Percentiles rank a stretch among this genome's conserved stretches.
Evolutionary conservation across 495 filamentous ascomycete genomes (phyloP).

Genomic region (Trichocladium uniseriatum): DNA sequence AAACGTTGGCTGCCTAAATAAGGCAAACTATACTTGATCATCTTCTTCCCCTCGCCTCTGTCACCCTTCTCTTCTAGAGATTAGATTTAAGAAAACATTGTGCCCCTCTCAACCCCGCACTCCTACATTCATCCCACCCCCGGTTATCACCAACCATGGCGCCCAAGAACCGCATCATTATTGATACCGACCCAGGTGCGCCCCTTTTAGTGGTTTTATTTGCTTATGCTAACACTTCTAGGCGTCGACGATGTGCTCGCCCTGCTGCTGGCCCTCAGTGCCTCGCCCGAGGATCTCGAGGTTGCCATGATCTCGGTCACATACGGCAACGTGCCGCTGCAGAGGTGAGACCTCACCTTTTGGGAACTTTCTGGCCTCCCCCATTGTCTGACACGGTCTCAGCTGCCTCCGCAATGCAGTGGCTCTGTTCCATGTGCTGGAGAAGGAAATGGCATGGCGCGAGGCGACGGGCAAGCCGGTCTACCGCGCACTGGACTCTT

Average conservation of each 20-base stretch:
- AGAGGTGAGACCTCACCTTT: conserved; percentile 39
- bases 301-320: conserved; percentile 82
- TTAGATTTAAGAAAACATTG: too few species aligned
- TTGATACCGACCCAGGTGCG: conserved; percentile 79
- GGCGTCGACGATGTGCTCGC: conserved; percentile 91
- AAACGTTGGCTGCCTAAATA: too few species aligned
- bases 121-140: background rate
- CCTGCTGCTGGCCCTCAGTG: conserved; percentile 69
- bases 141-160: conserved; percentile 33
- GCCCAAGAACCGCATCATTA: conserved; percentile 68
- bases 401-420: conserved; percentile 87
- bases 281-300: conserved; percentile 77
- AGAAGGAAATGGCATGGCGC: conserved; percentile 83
- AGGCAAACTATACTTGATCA: too few species aligned
- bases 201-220: conserved; percentile 5
- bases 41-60: too few species aligned
- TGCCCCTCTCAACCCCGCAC: conserved; percentile 10
- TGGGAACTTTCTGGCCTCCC: background rate
- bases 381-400: conserved; percentile 6
- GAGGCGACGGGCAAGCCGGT: conserved; percentile 54
- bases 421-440: conserved; percentile 85
- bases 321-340: conserved; percentile 83
- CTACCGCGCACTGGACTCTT: conserved; percentile 57
- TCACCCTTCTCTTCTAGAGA: too few species aligned
- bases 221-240: conserved; percentile 21